Base-by-base conservation (phyloP, 805 yeast species). In the Scheffersomyces ergatensis region DNA sequence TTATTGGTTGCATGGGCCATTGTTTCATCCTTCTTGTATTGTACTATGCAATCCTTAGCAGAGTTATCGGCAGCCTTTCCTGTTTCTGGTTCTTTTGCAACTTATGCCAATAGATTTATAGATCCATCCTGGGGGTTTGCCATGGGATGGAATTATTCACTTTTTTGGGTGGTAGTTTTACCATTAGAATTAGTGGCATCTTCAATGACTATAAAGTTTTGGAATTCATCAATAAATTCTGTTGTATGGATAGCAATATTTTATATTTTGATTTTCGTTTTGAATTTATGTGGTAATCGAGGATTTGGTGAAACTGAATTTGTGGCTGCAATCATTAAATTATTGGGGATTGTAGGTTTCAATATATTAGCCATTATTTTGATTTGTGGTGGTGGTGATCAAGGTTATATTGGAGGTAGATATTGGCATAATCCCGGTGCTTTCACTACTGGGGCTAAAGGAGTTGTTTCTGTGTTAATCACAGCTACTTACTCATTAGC, bases 41-140 rank as follows among this genome's bases (percentile, higher is more conserved):
- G 72, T 47, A 67, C 68, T 12, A 68, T 69, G 74, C 72, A 69
- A 43, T 58, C 68, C 24, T 57, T 69, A 27, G 65, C 70, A 6
- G 74, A 69, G 45, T 48, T 69, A 41, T 61, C 63, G n/a, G 57
- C 71, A 9, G 52, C 60, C 11, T 62, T 59, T 40, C 71, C 73
- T 3, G 67, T 68, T 15, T 54, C 63, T 7, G 74, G 74, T 9
- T 62, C 72, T 2, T 68, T 68, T 49, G 68, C 72, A 9, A 61
- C 69, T 3, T 67, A 65, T 40, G 65, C 72, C 26, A 61, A 64
- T 1, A 50, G 70, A 15, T 69, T 68, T 40, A 60, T 69, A n/a
- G 73, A 67, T 46, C 68, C 70, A 1, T 64, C 71, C 16, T 66
- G 68, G 60, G 74, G 74, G 5, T 68, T 67, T 45, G 74, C 74